These are phyloP conservation scores for Oryza glaberrima DNA, from an alignment of 176 grass and related monocot genomes.

Conservation along the genomic window DNA sequence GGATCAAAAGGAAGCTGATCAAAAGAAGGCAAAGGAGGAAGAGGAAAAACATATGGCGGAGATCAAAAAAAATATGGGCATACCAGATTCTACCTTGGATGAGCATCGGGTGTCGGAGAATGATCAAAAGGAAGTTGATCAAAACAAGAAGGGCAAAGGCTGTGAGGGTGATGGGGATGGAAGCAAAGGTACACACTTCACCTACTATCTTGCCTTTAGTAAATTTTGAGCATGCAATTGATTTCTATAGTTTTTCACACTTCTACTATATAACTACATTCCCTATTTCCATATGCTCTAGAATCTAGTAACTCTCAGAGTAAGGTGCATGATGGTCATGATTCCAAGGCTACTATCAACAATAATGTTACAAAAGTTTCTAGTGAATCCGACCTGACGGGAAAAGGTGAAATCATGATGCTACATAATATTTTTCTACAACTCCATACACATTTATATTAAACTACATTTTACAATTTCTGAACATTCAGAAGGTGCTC, in stretches of 20 bases:
- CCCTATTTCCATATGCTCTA: not conserved
- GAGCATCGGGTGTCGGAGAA: constrained; percentile 40
- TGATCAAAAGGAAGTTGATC: not conserved
- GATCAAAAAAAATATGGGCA: not conserved
- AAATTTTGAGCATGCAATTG: not conserved
- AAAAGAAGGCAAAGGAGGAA: not conserved
- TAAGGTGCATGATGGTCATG: not conserved
- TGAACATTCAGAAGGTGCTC: not conserved
- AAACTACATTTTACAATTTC: not conserved
- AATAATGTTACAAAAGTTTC: not conserved
- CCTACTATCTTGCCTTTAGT: not conserved
- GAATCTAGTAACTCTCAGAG: no score
- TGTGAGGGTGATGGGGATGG: not conserved
- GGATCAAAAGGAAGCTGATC: not conserved
- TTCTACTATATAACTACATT: not conserved
- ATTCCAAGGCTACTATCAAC: not conserved
- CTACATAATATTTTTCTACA: not conserved
- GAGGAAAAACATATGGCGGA: not conserved
- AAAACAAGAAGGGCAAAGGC: no score
- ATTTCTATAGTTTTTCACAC: not conserved
- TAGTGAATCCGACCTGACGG: not conserved
- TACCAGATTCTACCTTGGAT: constrained; percentile 11
- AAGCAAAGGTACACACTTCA: not conserved
- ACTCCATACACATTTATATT: not conserved
- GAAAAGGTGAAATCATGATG: not conserved